These are phyloP conservation scores for Ascochyta fabae DNA, from an alignment of 2,329 filamentous ascomycete genomes.

Conservation along the genomic window DNA sequence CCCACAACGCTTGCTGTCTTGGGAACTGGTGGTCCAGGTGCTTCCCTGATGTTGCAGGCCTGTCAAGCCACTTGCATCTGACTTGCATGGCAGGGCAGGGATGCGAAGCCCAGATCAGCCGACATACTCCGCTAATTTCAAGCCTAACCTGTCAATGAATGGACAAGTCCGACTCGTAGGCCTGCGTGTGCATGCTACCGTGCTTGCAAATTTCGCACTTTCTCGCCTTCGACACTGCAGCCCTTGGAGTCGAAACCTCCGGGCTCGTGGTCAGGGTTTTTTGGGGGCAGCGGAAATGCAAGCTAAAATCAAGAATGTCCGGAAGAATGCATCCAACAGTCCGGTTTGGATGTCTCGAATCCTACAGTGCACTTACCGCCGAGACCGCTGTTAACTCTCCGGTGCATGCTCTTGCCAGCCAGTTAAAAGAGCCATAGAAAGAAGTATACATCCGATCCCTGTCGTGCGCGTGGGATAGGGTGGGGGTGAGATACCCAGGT, in stretches of 20 bases:
- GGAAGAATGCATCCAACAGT: constrained; percentile 11
- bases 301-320: constrained; percentile 11
- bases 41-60: constrained; percentile 29
- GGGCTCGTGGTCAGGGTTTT: neutral
- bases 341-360: neutral
- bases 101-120: constrained; percentile 32
- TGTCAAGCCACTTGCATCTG: constrained; percentile 34
- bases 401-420: constrained; percentile 12
- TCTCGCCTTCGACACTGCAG: constrained; percentile 10
- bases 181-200: constrained; percentile 5
- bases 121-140: constrained; percentile 11
- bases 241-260: neutral
- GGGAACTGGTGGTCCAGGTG: constrained; percentile 25
- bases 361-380: constrained; percentile 17
- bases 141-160: constrained; percentile 4
- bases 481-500: constrained; percentile 30
- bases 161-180: neutral
- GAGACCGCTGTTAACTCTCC: constrained; percentile 17
- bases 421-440: constrained; percentile 12
- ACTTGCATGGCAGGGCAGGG: constrained; percentile 33
- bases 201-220: constrained; percentile 19
- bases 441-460: constrained; percentile 19
- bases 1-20: constrained; percentile 26
- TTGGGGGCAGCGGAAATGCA: constrained; percentile 23
- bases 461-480: constrained; percentile 30